Percentiles rank a stretch among this genome's conserved stretches.
Conservation (phyloP, 75 land plant genomes). For the Selaginella tamariscina region DNA sequence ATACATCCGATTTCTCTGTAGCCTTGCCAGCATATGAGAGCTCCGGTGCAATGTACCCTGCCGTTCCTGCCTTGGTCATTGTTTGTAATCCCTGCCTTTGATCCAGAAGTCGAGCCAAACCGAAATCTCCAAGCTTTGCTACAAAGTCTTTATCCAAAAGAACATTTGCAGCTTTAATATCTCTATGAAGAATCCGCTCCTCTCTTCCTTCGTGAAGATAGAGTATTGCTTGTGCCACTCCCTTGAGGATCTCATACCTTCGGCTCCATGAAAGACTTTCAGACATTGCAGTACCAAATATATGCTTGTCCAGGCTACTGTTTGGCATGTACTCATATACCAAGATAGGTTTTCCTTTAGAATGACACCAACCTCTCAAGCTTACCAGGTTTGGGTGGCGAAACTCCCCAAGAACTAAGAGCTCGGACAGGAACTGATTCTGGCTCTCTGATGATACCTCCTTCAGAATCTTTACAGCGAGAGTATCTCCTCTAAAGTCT, state of each 20-base stretch:
- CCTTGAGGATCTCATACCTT: background rate
- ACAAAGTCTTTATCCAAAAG: background rate
- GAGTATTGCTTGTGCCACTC: background rate
- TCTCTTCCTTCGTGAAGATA: background rate
- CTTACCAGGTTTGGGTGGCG: slow-evolving; percentile 3
- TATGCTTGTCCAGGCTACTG: background rate
- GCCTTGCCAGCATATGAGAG: background rate
- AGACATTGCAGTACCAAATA: background rate
- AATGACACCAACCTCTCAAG: slow-evolving; percentile 8
- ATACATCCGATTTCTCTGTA: background rate
- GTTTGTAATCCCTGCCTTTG: background rate
- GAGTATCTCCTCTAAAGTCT: background rate
- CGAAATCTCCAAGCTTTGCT: background rate
- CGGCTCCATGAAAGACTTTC: background rate
- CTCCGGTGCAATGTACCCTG: background rate
- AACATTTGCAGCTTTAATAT: background rate
- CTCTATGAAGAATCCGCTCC: background rate
- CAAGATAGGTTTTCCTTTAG: background rate
- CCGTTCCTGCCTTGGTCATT: background rate
- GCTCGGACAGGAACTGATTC: background rate
- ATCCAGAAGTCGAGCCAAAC: background rate
- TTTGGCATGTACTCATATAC: slow-evolving; percentile 11
- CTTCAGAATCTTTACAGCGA: background rate
- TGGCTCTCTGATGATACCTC: background rate
- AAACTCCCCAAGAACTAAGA: background rate